phyloP scores from a whole-genome alignment of 179 eudicot genomes.

The Silene coronaria region DNA sequence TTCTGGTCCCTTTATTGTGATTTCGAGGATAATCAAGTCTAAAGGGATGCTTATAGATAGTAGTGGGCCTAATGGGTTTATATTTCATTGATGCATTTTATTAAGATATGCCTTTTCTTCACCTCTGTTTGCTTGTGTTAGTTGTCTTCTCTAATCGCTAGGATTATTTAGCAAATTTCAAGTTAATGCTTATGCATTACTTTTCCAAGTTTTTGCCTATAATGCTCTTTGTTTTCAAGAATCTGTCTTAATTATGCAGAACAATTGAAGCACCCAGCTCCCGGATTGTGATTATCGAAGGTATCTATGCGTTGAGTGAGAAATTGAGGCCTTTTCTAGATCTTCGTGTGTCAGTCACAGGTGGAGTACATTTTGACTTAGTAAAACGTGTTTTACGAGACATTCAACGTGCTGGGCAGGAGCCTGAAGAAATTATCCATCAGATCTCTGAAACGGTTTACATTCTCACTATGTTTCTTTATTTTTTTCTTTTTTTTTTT shows the following conservation, averaged over 20 bases:
- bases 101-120: not conserved
- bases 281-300: slow-evolving; percentile 82
- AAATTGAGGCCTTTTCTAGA: slow-evolving; percentile 75
- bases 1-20: not conserved
- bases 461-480: not conserved
- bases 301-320: slow-evolving; percentile 90
- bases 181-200: not conserved
- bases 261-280: slow-evolving; percentile 83
- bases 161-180: not conserved
- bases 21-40: not conserved
- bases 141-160: not conserved
- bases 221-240: not conserved
- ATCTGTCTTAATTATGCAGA: slow-evolving; percentile 34
- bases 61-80: not conserved
- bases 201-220: not conserved
- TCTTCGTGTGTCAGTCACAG: slow-evolving; percentile 93
- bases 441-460: slow-evolving; percentile 89
- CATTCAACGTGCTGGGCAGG: slow-evolving; percentile 96
- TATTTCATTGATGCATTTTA: not conserved
- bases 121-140: not conserved
- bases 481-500: not conserved
- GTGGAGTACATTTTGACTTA: slow-evolving; percentile 95
- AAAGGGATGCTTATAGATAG: not conserved
- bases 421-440: slow-evolving; percentile 95
- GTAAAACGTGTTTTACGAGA: slow-evolving; percentile 90